phyloP scores from a whole-genome alignment of 371 early-diverging fungal species.

The Mucor velutinosus region DNA sequence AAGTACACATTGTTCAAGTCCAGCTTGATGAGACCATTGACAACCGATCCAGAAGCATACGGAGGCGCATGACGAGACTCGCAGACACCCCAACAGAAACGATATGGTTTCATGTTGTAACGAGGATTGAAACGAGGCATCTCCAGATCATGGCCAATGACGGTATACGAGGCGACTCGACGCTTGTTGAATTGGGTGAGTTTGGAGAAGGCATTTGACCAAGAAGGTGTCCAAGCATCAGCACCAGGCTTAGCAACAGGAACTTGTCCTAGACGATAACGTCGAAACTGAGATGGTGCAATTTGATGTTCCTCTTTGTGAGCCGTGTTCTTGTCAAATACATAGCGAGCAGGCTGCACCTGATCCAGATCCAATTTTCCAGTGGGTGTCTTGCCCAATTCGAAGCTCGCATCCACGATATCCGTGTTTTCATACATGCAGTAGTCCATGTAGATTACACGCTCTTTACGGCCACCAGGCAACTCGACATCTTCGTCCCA shows the following conservation, averaged over 20 bases:
- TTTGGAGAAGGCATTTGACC: constrained; percentile 6
- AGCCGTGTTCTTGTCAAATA: constrained; percentile 40
- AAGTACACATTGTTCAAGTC: constrained; percentile 46
- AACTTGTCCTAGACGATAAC: constrained; percentile 45
- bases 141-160: constrained; percentile 57
- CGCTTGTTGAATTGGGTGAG: constrained; percentile 37
- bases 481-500: constrained; percentile 53
- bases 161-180: constrained; percentile 44
- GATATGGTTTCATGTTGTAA: constrained; percentile 46
- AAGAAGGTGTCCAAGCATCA: constrained; percentile 12
- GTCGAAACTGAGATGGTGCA: constrained; percentile 46
- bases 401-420: constrained; percentile 54
- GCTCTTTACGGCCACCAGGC: constrained; percentile 40
- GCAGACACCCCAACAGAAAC: constrained; percentile 64
- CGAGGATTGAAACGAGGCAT: constrained; percentile 62
- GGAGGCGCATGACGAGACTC: constrained; percentile 45
- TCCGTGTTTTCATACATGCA: constrained; percentile 54
- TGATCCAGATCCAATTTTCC: constrained; percentile 27
- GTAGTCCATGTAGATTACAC: constrained; percentile 48
- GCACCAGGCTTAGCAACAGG: constrained; percentile 19
- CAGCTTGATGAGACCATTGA: constrained; percentile 59
- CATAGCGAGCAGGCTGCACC: constrained; percentile 44
- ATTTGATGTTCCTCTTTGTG: constrained; percentile 41
- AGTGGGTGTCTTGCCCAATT: constrained; percentile 41
- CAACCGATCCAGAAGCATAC: constrained; percentile 50